Evolutionary conservation across 805 yeast species (phyloP).

Genomic region (Danielozyma ontarioensis): DNA sequence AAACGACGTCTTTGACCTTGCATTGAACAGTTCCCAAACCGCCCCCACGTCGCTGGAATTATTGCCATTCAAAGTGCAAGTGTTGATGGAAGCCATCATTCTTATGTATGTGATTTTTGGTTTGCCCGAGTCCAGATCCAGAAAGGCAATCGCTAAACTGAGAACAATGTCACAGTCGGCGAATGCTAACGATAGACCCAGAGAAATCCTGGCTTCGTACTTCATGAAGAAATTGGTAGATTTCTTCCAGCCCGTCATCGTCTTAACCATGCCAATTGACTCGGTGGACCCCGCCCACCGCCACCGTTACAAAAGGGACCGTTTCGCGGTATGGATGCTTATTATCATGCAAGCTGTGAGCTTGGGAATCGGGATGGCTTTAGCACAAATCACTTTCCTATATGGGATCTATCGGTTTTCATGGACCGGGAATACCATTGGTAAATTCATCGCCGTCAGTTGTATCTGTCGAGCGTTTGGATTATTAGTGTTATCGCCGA

Average conservation of each 20-base stretch:
- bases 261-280: neutral
- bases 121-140: conserved; percentile 63
- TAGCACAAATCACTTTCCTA: conserved; percentile 40
- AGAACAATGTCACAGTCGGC: conserved; percentile 22
- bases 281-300: too few species aligned
- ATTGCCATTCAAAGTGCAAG: conserved; percentile 26
- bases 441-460: conserved; percentile 48
- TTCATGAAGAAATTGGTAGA: conserved; percentile 41
- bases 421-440: conserved; percentile 53
- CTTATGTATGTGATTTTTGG: conserved; percentile 23
- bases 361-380: conserved; percentile 34
- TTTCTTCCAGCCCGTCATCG: conserved; percentile 38
- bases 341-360: conserved; percentile 19
- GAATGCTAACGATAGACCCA: too few species aligned
- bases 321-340: neutral
- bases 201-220: too few species aligned
- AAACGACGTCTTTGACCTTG: neutral
- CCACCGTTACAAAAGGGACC: neutral
- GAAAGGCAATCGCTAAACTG: conserved; percentile 47
- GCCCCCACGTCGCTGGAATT: conserved; percentile 21
- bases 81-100: conserved; percentile 30
- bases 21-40: neutral
- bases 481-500: conserved; percentile 49
- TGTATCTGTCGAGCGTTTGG: conserved; percentile 47
- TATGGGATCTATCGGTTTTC: conserved; percentile 49